Conservation (phyloP, 768 basidiomycete genomes). For the Lentinula edodes region DNA sequence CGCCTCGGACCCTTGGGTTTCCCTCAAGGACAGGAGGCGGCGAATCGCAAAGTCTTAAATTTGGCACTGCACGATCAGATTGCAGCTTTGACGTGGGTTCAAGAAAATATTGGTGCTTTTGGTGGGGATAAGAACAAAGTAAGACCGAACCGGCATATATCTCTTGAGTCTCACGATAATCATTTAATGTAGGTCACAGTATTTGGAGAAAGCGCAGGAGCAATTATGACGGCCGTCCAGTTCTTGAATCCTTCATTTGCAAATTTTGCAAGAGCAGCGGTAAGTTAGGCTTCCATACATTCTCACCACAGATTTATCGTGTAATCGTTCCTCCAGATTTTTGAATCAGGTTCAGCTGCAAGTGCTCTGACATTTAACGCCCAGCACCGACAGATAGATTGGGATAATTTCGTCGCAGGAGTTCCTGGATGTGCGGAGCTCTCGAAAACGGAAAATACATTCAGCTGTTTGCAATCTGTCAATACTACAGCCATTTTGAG, state of each 20-base stretch:
- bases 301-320: background rate
- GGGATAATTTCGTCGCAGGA: slow-evolving; percentile 12
- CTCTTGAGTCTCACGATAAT: too few species aligned
- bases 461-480: slow-evolving; percentile 16
- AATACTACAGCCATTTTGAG: slow-evolving; percentile 11
- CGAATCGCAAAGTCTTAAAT: slow-evolving; percentile 30
- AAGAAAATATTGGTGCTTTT: slow-evolving; percentile 37
- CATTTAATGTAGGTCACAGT: slow-evolving; percentile 33
- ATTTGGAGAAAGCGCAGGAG: slow-evolving; percentile 52
- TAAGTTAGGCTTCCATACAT: background rate
- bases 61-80: slow-evolving; percentile 43
- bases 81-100: slow-evolving; percentile 42
- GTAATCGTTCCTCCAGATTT: slow-evolving; percentile 16
- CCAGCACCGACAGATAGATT: slow-evolving; percentile 10
- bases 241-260: slow-evolving; percentile 25
- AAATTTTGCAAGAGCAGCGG: slow-evolving; percentile 12
- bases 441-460: slow-evolving; percentile 22
- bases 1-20: slow-evolving; percentile 46
- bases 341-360: slow-evolving; percentile 24
- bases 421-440: slow-evolving; percentile 26
- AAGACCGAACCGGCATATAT: too few species aligned
- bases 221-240: slow-evolving; percentile 35
- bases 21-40: slow-evolving; percentile 35
- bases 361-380: slow-evolving; percentile 13
- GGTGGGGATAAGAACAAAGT: slow-evolving; percentile 40